Evolutionary conservation across 306 rosid genomes (phyloP).

Genomic region (Prunus salicina): DNA sequence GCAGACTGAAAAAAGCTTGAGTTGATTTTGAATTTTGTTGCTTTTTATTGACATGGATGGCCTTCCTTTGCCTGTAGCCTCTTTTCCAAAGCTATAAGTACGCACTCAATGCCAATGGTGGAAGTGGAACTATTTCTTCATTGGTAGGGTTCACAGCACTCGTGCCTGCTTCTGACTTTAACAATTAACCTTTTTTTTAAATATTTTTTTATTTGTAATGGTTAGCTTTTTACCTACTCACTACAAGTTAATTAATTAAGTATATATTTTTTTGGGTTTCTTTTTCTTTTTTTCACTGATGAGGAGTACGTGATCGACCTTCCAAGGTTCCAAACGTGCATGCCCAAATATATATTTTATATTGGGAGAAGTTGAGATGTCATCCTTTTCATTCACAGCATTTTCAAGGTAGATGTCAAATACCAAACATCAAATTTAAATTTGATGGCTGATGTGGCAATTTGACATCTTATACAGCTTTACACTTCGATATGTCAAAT

Average conservation of each 20-base stretch:
- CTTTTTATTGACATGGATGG: constrained; percentile 9
- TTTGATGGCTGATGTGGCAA: too few relatives aligned
- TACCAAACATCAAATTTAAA: too few relatives aligned
- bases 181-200: too few relatives aligned
- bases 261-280: not conserved
- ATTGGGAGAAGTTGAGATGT: too few relatives aligned
- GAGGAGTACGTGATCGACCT: not conserved
- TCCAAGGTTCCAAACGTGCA: not conserved
- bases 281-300: not conserved
- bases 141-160: constrained; percentile 22
- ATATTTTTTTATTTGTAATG: not conserved
- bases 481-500: too few relatives aligned
- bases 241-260: not conserved
- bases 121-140: not conserved
- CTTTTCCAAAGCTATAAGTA: constrained; percentile 11
- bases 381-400: too few relatives aligned
- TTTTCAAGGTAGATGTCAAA: too few relatives aligned
- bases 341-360: too few relatives aligned
- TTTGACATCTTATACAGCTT: too few relatives aligned
- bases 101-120: not conserved
- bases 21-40: constrained; percentile 15
- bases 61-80: constrained; percentile 3
- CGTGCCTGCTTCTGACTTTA: not conserved
- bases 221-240: not conserved
- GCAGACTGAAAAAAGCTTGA: not conserved